A percentile compares a stretch with the other conserved stretches of the same genome.
Conservation (phyloP, 345 rosid genomes). For the Brassica carinata region DNA sequence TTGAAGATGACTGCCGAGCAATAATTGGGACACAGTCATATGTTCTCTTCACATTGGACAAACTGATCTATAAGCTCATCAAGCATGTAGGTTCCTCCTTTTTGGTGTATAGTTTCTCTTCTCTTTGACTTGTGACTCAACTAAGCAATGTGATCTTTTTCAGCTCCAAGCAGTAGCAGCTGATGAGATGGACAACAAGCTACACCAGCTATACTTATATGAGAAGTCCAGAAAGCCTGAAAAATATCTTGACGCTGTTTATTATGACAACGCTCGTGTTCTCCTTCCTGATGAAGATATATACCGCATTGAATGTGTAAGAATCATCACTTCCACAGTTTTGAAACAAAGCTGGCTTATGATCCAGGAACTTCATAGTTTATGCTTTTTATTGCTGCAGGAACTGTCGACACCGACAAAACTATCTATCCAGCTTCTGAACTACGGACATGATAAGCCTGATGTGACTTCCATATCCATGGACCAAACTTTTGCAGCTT, state of each 20-base stretch:
- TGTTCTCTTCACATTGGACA: slow-evolving; percentile 90
- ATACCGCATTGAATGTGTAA: slow-evolving; percentile 90
- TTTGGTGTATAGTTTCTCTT: background rate
- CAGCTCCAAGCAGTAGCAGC: slow-evolving; percentile 87
- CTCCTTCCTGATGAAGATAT: slow-evolving; percentile 88
- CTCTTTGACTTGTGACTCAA: slow-evolving; percentile 3
- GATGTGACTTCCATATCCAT: slow-evolving; percentile 85
- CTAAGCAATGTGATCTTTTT: slow-evolving; percentile 18
- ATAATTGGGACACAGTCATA: slow-evolving; percentile 97
- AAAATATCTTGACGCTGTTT: slow-evolving; percentile 67
- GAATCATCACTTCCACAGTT: slow-evolving; percentile 36
- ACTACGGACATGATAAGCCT: slow-evolving; percentile 84
- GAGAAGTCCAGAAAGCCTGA: slow-evolving; percentile 81
- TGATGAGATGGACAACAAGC: slow-evolving; percentile 90
- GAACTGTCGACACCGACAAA: slow-evolving; percentile 49
- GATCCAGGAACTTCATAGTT: background rate
- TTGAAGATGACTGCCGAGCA: slow-evolving; percentile 97
- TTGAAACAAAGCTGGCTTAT: background rate
- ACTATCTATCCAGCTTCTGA: slow-evolving; percentile 89
- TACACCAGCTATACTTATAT: slow-evolving; percentile 77
- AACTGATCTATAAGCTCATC: slow-evolving; percentile 84
- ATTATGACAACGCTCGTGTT: slow-evolving; percentile 80
- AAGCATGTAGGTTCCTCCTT: slow-evolving; percentile 61
- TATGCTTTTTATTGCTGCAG: slow-evolving; percentile 48
- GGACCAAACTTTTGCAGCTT: slow-evolving; percentile 81